Evolutionary conservation across 352 stramenopile genomes (phyloP).

Genomic region (Phytopythium kandeliae): DNA sequence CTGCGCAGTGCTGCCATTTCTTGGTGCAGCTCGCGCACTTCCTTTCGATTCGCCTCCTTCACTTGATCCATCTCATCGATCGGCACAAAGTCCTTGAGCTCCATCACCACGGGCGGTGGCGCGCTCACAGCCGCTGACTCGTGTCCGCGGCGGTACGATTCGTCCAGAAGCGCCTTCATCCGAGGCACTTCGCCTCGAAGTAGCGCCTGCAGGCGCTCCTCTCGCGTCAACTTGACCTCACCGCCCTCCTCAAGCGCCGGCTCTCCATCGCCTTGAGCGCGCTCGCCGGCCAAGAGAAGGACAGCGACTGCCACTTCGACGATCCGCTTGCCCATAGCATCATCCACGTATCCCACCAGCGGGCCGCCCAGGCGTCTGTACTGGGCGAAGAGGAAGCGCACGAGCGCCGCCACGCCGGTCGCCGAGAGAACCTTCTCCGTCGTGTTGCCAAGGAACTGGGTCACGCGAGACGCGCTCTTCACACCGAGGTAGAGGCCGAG

Average conservation of each 20-base stretch:
- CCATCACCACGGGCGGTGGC: slow-evolving; percentile 32
- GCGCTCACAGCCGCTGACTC: slow-evolving; percentile 17
- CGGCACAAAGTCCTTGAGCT: slow-evolving; percentile 64
- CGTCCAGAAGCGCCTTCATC: slow-evolving; percentile 26
- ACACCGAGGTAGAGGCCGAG: slow-evolving; percentile 34
- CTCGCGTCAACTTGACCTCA: slow-evolving; percentile 30
- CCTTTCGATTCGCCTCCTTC: slow-evolving; percentile 37
- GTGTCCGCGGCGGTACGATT: slow-evolving; percentile 14
- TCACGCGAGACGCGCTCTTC: slow-evolving; percentile 44
- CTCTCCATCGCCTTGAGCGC: slow-evolving; percentile 11
- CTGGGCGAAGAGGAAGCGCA: slow-evolving; percentile 45
- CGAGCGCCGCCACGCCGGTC: slow-evolving; percentile 29
- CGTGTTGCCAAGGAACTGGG: slow-evolving; percentile 35
- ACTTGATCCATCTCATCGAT: slow-evolving; percentile 45
- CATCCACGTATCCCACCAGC: slow-evolving; percentile 45
- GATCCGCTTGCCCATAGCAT: slow-evolving; percentile 52
- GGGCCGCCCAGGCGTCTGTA: slow-evolving; percentile 51
- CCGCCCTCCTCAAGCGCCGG: slow-evolving; percentile 20
- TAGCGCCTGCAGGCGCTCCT: slow-evolving; percentile 49
- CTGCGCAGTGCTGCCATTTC: slow-evolving; percentile 22
- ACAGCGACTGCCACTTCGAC: slow-evolving; percentile 48
- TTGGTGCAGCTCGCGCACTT: slow-evolving; percentile 22
- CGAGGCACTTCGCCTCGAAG: slow-evolving; percentile 40
- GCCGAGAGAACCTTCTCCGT: slow-evolving; percentile 43
- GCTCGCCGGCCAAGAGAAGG: slow-evolving; percentile 42